Conservation (phyloP, 2,329 filamentous ascomycete species). For the Talaromyces piceae region DNA sequence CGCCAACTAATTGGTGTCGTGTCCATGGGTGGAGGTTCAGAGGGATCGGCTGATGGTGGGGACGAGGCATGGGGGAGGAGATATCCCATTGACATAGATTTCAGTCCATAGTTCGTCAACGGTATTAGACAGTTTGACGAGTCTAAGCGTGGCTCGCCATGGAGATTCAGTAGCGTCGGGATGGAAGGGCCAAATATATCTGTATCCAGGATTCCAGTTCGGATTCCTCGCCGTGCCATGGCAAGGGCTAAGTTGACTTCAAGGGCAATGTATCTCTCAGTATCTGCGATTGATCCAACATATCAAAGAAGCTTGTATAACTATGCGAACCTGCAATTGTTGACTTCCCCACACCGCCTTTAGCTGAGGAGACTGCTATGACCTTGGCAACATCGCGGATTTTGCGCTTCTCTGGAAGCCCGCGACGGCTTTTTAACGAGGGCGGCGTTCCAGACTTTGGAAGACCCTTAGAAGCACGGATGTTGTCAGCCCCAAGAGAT, state of each 20-base stretch:
- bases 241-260: slow-evolving; percentile 73
- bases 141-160: slow-evolving; percentile 69
- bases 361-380: slow-evolving; percentile 94
- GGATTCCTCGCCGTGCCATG: slow-evolving; percentile 72
- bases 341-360: slow-evolving; percentile 96
- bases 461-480: slow-evolving; percentile 56
- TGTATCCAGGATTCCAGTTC: slow-evolving; percentile 82
- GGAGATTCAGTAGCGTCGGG: slow-evolving; percentile 77
- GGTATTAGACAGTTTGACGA: slow-evolving; percentile 68
- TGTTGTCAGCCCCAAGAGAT: not conserved
- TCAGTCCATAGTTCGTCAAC: slow-evolving; percentile 87
- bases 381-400: slow-evolving; percentile 83
- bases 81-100: slow-evolving; percentile 99
- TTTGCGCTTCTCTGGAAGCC: slow-evolving; percentile 69
- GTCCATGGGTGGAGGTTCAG: slow-evolving; percentile 31
- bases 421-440: slow-evolving; percentile 65
- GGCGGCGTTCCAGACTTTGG: slow-evolving; percentile 66
- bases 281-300: not conserved
- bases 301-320: not conserved
- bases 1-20: slow-evolving; percentile 83
- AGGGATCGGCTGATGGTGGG: slow-evolving; percentile 16
- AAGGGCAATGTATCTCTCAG: not conserved
- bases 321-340: slow-evolving; percentile 65
- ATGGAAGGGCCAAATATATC: slow-evolving; percentile 97
- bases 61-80: slow-evolving; percentile 49